phyloP scores from a whole-genome alignment of 2,329 filamentous ascomycete species.

The Fusarium nodosum region DNA sequence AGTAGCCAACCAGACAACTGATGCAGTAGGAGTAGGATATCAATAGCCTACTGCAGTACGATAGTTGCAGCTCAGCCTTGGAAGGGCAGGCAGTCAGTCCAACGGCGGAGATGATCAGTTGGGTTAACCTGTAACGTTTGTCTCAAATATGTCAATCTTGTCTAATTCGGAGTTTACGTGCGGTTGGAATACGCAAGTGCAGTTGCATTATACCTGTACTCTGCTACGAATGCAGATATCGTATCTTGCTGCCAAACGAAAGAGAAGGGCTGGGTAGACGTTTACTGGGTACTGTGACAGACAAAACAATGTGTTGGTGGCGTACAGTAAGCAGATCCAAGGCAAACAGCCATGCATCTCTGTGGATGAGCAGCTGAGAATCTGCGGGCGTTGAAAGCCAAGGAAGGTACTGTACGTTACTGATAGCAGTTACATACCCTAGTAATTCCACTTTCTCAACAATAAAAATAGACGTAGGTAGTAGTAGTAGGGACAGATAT shows the following conservation, averaged over 20 bases:
- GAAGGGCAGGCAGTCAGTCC: neutral
- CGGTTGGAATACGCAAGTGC: slow-evolving; percentile 27
- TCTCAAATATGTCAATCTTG: slow-evolving; percentile 2
- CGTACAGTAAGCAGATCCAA: slow-evolving; percentile 24
- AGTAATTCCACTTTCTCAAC: neutral
- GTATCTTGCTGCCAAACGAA: neutral
- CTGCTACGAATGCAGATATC: neutral
- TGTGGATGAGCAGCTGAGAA: slow-evolving; percentile 14
- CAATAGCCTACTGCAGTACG: slow-evolving; percentile 5
- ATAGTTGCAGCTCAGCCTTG: slow-evolving; percentile 6
- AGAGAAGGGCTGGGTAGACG: neutral
- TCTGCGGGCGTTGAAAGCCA: slow-evolving; percentile 17
- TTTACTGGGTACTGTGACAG: neutral
- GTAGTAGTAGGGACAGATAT: neutral
- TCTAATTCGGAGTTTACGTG: slow-evolving; percentile 9
- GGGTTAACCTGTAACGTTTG: slow-evolving; percentile 13
- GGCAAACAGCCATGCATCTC: slow-evolving; percentile 33
- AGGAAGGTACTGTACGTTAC: no score
- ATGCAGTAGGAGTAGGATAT: slow-evolving; percentile 13
- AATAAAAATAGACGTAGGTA: neutral
- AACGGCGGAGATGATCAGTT: slow-evolving; percentile 6
- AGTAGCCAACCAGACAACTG: slow-evolving; percentile 29
- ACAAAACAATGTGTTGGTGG: slow-evolving; percentile 34
- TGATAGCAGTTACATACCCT: no score
- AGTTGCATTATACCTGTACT: neutral